Base-by-base conservation (phyloP, 495 filamentous ascomycete genomes). In the Penicillium samsonianum region DNA sequence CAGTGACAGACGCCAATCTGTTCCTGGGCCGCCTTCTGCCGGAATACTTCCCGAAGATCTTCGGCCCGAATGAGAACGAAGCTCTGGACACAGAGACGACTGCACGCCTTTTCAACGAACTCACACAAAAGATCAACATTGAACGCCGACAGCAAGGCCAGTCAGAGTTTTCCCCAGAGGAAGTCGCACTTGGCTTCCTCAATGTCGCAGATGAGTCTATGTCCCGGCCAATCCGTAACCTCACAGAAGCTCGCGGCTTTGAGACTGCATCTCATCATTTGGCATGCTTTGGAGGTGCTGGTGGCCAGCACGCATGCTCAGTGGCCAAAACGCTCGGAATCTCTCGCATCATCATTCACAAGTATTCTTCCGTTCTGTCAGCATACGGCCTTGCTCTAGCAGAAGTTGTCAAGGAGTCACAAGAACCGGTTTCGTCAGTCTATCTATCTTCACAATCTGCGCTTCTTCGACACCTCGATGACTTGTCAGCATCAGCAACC, bases 11-110 rank as follows among this genome's bases (percentile, higher is more conserved):
- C 70, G 93, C 93, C 14, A 98, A 98, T 62, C 71, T 97, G 30
- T 93, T 89, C 68, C 82, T 98, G 0, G 94, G 92, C 4, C 83
- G 94, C 17, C 75, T 98, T 22, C 65, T 96, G 31, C 93, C 94
- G 0, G 91, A 96, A 58, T 98, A 96, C 75, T 98, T 98, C 71
- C 94, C 94, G 4, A 92, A 94, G 64, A 98, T 98, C 53, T 98
- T 98, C 61, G 94, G 94, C 26, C 87, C 90, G 67, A 88, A 91
- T 38, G 94, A 98, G 67, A 79, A 97, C 57, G 88, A 96, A 68
- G 89, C 86, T 0, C 72, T 98, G 11, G 94, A 98, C 67, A 78
- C 81, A 11, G 81, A 88, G 54, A 89, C 88, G 0, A 95, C 90
- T 50, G 80, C 87, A 61, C 87, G 84, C 63, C 77, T 90, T 5